These are phyloP conservation scores for Sclerospora graminicola DNA, from an alignment of 352 stramenopile species.

Conservation along the genomic window DNA sequence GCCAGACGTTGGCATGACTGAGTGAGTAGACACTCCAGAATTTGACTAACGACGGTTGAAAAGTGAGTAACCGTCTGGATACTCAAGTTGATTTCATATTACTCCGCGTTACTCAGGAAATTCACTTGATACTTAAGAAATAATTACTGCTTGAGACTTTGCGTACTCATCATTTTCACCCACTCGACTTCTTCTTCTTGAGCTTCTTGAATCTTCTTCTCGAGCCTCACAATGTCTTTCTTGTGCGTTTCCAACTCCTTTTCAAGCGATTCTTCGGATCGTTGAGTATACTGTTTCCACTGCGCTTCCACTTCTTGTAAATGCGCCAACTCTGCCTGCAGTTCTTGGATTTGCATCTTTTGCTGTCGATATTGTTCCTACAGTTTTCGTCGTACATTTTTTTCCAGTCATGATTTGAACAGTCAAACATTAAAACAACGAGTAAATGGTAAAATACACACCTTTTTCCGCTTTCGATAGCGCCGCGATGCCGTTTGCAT, in stretches of 20 bases:
- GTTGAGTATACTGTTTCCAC: background rate
- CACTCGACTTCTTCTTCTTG: background rate
- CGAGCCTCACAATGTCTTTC: background rate
- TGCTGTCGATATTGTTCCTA: conserved; percentile 14
- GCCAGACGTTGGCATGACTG: too few relatives aligned
- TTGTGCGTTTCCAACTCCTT: background rate
- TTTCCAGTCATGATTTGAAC: background rate
- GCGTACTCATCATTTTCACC: background rate
- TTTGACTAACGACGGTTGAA: too few relatives aligned
- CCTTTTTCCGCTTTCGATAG: conserved; percentile 29
- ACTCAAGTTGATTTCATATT: too few relatives aligned
- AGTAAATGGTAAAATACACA: background rate
- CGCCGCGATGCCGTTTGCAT: conserved; percentile 24
- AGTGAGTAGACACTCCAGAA: too few relatives aligned
- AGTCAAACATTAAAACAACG: background rate
- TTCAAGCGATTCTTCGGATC: background rate
- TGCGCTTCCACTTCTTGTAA: background rate
- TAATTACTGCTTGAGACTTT: too few relatives aligned
- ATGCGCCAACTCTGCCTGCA: background rate
- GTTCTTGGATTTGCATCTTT: conserved; percentile 1
- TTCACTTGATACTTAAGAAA: too few relatives aligned
- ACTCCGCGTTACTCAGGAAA: too few relatives aligned
- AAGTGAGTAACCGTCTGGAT: too few relatives aligned
- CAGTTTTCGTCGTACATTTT: background rate
- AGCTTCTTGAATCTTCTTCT: background rate